Conservation (phyloP, 768 basidiomycete species). For the Sarcodon aspratus region DNA sequence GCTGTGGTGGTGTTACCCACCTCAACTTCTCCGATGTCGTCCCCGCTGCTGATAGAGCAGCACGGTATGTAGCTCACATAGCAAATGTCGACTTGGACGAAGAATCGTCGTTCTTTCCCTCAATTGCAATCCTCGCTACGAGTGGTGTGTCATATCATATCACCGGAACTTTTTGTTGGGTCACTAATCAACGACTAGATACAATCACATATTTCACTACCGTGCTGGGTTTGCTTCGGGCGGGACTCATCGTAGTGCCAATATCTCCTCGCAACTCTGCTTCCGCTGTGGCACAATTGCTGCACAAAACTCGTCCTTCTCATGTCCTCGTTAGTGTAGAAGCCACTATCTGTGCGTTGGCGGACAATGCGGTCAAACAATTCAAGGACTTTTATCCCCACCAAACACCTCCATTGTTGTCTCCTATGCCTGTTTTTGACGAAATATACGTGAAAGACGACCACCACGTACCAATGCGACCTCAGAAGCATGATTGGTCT, state of each 20-base stretch:
- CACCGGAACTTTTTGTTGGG: neutral
- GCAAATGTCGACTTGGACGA: neutral
- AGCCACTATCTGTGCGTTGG: constrained; percentile 11
- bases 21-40: no score
- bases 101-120: constrained; percentile 14
- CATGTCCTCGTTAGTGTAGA: constrained; percentile 19
- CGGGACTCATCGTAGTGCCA: neutral
- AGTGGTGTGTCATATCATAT: neutral
- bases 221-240: constrained; percentile 9
- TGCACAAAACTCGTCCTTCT: constrained; percentile 9
- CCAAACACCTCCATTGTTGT: neutral
- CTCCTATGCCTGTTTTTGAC: constrained; percentile 10
- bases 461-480: neutral
- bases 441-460: neutral
- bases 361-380: constrained; percentile 8
- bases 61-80: no score
- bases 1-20: no score
- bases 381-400: constrained; percentile 4
- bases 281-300: constrained; percentile 17
- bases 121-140: constrained; percentile 11
- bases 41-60: no score
- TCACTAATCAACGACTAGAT: neutral
- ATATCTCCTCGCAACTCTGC: constrained; percentile 15
- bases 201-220: constrained; percentile 10
- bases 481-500: constrained; percentile 1